phyloP scores from a whole-genome alignment of 192 early-diverging fungal genomes.

The Chytriomyces confervae region DNA sequence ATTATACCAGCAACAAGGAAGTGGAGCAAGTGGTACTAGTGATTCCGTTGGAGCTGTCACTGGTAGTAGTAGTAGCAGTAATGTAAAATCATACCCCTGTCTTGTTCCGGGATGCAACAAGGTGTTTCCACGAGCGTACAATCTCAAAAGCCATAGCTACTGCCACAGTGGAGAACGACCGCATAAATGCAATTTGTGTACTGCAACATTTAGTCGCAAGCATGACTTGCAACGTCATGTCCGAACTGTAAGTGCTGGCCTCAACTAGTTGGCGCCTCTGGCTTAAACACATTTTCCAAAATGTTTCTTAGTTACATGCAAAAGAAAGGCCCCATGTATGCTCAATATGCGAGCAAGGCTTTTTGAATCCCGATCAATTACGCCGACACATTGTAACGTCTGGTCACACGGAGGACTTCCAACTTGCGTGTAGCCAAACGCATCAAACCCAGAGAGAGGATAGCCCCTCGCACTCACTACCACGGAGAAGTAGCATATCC shows the following conservation, averaged over 20 bases:
- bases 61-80: background rate
- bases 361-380: constrained; percentile 17
- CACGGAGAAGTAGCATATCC: too few species aligned
- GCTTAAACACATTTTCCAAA: background rate
- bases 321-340: constrained; percentile 23
- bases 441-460: too few species aligned
- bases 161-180: constrained; percentile 64
- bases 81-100: constrained; percentile 31
- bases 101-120: constrained; percentile 63
- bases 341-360: constrained; percentile 9
- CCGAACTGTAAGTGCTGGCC: constrained; percentile 15
- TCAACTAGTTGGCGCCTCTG: background rate
- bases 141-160: constrained; percentile 76
- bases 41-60: background rate
- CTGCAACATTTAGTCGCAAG: constrained; percentile 74
- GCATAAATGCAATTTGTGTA: constrained; percentile 66
- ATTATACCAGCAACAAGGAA: background rate
- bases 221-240: constrained; percentile 74
- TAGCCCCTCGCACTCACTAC: too few species aligned
- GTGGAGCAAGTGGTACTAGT: too few species aligned
- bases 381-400: background rate
- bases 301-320: constrained; percentile 11
- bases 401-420: background rate
- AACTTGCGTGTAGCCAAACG: background rate
- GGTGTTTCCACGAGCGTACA: constrained; percentile 79